Evolutionary conservation across 176 grass and related monocot species (phyloP).

Genomic region (Aegilops longissima): DNA sequence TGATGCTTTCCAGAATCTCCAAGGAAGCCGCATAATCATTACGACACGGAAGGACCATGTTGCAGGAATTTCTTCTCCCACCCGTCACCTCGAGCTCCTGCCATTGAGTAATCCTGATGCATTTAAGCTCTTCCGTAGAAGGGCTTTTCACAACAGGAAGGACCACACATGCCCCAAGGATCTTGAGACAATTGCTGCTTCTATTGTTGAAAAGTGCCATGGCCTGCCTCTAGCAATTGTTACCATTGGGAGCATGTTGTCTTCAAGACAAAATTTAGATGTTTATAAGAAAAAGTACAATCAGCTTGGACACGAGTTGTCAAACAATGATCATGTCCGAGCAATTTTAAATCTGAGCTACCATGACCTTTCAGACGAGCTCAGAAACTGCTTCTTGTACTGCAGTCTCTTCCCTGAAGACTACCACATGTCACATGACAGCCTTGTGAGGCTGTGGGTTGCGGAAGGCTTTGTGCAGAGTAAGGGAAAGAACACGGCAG

Average conservation of each 20-base stretch:
- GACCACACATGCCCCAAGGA: conserved; percentile 32
- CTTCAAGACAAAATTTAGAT: conserved; percentile 2
- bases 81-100: conserved; percentile 9
- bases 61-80: conserved; percentile 24
- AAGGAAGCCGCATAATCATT: conserved; percentile 42
- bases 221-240: conserved; percentile 47
- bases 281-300: conserved; percentile 50
- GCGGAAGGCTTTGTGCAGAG: conserved; percentile 29
- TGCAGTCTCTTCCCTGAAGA: conserved; percentile 39
- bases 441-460: conserved; percentile 23
- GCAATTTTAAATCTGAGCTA: conserved; percentile 35
- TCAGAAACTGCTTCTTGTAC: conserved; percentile 28
- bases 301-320: conserved; percentile 39
- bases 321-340: conserved; percentile 20
- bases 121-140: conserved; percentile 37
- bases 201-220: conserved; percentile 53
- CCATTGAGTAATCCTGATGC: background rate
- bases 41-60: conserved; percentile 58
- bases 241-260: conserved; percentile 46
- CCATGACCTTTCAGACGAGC: conserved; percentile 25
- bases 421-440: background rate
- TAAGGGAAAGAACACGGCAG: conserved; percentile 10
- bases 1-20: conserved; percentile 37
- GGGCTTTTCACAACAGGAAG: conserved; percentile 31
- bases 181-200: conserved; percentile 20